Evolutionary conservation across 2,329 filamentous ascomycete genomes (phyloP), one percentile per base, ranked within the genome.

Genomic region (Xylaria sp.): DNA sequence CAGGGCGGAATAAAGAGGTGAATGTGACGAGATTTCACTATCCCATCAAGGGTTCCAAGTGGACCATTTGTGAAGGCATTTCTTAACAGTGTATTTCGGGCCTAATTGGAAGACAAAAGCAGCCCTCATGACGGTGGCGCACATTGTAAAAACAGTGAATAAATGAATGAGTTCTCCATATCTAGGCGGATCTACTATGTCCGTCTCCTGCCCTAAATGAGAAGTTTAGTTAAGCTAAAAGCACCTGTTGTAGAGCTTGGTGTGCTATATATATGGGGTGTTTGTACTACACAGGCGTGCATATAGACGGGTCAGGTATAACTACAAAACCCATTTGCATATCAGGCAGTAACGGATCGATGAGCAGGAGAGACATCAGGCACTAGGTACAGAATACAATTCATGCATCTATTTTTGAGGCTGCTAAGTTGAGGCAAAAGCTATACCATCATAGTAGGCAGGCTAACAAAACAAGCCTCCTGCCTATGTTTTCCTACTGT

Each of bases 1-100:
- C 69, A 86, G 92, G 68, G 87, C 92, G 67, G 92, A 94, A 74
- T 94, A 89, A 45, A 57, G 25, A 27, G 36, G 36, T 33, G 25
- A 11, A 60, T 44, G 25, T 47, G 13, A 47, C 10, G 10, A 31
- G 15, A 53, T 29, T 63, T 33, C 22, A 31, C 38, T 25, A 9
- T 47, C 36, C 42, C 29, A 27, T 9, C 17, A 17, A 56, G n/a
- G 27, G 42, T 42, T 31, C 47, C 11, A 42, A 47, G 49, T 54
- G 39, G 45, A 50, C 44, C 51, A 60, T 60, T 49, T 65, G 49
- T 25, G 20, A 56, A 56, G 42, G 44, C 36, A 47, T 59, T 56
- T 29, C 33, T 53, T 42, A 33, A 5, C 39, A 58, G 38, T 68
- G 63, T 66, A 66, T 54, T 61, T 64, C 56, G 33, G 56, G 33